Percentiles rank a stretch among this genome's conserved stretches.
These are phyloP conservation scores for Capillidium heterosporum DNA, from an alignment of 371 early-diverging fungal species.

Conservation along the genomic window DNA sequence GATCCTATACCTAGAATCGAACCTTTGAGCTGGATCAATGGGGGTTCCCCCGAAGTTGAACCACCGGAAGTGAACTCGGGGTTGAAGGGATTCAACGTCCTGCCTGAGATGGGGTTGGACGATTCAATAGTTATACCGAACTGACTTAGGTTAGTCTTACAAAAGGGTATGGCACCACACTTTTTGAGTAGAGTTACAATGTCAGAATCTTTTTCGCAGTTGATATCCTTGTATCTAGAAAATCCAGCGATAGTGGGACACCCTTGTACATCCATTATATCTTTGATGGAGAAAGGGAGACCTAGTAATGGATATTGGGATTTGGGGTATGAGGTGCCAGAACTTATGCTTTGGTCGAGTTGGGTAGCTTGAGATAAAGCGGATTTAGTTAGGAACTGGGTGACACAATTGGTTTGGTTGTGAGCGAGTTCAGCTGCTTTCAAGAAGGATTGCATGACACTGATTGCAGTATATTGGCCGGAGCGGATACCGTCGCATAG, in stretches of 20 bases:
- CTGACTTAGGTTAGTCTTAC: constrained; percentile 7
- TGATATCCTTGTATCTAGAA: neutral
- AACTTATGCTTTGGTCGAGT: constrained; percentile 1
- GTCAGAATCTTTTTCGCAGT: neutral
- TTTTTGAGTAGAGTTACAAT: neutral
- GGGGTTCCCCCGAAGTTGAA: constrained; percentile 6
- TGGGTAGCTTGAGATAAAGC: neutral
- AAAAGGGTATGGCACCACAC: constrained; percentile 7
- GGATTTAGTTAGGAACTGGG: neutral
- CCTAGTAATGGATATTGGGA: constrained; percentile 3
- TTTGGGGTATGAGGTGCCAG: neutral
- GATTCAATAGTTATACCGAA: neutral
- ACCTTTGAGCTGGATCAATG: neutral
- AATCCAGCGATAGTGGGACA: neutral
- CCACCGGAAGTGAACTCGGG: constrained; percentile 4
- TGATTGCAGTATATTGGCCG: neutral
- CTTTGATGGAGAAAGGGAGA: constrained; percentile 7
- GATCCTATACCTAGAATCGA: constrained; percentile 6
- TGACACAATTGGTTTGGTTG: constrained; percentile 2
- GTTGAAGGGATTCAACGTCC: constrained; percentile 7
- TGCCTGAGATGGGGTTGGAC: neutral
- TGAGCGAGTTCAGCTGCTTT: neutral
- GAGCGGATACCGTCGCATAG: neutral
- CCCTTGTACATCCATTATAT: constrained; percentile 5
- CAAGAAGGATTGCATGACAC: neutral